These are phyloP conservation scores for Aspergillus ostianus DNA, from an alignment of 495 filamentous ascomycete genomes.

Conservation along the genomic window DNA sequence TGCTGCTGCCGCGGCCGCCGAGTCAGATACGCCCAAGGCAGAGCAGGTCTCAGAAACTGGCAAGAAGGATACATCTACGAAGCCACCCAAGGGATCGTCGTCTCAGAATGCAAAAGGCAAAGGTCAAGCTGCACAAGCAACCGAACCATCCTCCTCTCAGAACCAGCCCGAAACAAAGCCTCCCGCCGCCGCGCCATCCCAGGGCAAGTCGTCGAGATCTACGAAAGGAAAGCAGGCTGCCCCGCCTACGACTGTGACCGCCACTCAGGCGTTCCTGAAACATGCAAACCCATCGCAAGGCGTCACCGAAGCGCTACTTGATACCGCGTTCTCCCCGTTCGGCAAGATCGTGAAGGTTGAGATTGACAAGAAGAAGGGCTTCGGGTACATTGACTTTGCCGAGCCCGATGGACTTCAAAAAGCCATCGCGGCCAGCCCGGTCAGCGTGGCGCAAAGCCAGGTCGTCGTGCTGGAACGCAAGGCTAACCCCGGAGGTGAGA, in stretches of 20 bases:
- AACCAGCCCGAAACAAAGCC: conserved; percentile 20
- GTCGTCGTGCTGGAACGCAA: conserved; percentile 85
- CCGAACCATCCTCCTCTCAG: conserved; percentile 29
- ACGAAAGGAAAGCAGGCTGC: conserved; percentile 33
- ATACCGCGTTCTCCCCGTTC: conserved; percentile 66
- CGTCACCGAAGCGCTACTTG: conserved; percentile 75
- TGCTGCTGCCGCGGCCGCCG: conserved; percentile 29
- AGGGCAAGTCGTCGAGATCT: conserved; percentile 32
- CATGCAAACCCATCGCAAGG: conserved; percentile 90
- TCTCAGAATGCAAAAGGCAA: conserved; percentile 25
- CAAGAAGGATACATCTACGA: conserved; percentile 33
- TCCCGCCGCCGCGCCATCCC: conserved; percentile 28
- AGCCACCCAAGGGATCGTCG: conserved; percentile 23
- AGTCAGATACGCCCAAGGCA: conserved; percentile 20
- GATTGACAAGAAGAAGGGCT: conserved; percentile 90
- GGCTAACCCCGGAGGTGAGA: conserved; percentile 42
- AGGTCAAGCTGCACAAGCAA: conserved; percentile 21
- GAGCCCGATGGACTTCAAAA: conserved; percentile 66
- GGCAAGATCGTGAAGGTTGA: conserved; percentile 75
- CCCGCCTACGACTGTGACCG: conserved; percentile 44
- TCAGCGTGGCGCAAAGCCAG: conserved; percentile 76
- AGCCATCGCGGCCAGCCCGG: conserved; percentile 77
- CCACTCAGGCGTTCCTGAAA: conserved; percentile 86
- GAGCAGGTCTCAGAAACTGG: conserved; percentile 20
- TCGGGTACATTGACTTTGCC: conserved; percentile 85